Percentiles rank a stretch among this genome's conserved stretches.
phyloP scores from a whole-genome alignment of 2,329 filamentous ascomycete genomes.

The Xylariaceae sp. region DNA sequence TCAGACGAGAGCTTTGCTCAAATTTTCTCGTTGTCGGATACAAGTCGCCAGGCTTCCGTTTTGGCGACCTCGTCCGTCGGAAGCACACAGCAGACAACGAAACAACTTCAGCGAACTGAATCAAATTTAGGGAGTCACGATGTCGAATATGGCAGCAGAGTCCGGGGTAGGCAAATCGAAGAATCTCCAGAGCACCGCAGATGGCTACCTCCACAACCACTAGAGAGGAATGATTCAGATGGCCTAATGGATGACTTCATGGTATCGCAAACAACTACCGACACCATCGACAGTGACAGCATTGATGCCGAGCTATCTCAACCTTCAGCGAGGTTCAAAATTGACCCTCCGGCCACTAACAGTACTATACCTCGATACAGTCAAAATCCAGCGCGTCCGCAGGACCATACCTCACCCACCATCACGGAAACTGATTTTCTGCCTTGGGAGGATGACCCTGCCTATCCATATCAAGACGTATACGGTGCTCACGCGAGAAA shows the following conservation, averaged over 20 bases:
- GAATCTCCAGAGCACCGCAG: constrained; percentile 34
- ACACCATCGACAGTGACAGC: constrained; percentile 37
- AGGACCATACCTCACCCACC: constrained; percentile 47
- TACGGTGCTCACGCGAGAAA: constrained; percentile 22
- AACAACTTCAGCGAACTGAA: constrained; percentile 12
- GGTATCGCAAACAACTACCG: constrained; percentile 40
- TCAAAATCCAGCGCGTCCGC: constrained; percentile 32
- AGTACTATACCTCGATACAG: constrained; percentile 10
- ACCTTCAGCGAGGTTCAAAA: constrained; percentile 17
- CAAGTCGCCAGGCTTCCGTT: constrained; percentile 48
- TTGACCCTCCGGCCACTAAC: constrained; percentile 13
- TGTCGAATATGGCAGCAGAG: constrained; percentile 53
- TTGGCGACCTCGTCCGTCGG: constrained; percentile 46
- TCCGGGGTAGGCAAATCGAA: constrained; percentile 49
- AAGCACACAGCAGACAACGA: constrained; percentile 25
- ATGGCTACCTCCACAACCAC: constrained; percentile 22
- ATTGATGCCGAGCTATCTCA: constrained; percentile 16
- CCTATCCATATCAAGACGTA: constrained; percentile 56
- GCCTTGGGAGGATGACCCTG: constrained; percentile 62
- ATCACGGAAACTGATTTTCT: constrained; percentile 65
- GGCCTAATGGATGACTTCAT: constrained; percentile 38
- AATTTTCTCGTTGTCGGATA: constrained; percentile 64
- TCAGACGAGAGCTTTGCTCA: constrained; percentile 64
- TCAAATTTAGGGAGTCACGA: constrained; percentile 37
- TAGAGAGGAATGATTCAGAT: constrained; percentile 36